phyloP scores from a whole-genome alignment of 2,329 filamentous ascomycete genomes.

The Tolypocladium endophyticum region DNA sequence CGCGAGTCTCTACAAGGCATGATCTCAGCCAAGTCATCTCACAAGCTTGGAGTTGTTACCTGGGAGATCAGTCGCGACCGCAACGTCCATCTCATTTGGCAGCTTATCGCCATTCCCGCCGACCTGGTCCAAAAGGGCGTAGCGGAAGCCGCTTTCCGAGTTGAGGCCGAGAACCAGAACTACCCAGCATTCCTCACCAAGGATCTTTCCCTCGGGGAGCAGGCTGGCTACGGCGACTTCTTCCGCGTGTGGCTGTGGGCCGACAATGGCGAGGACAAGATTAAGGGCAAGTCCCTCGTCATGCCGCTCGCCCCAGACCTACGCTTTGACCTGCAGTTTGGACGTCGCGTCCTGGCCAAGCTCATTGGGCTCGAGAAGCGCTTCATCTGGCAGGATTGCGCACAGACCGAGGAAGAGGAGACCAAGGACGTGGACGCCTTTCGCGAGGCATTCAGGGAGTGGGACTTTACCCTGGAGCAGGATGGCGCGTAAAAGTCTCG shows the following conservation, averaged over 20 bases:
- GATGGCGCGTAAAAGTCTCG: not conserved
- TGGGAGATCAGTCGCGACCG: conserved; percentile 81
- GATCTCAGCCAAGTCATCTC: conserved; percentile 45
- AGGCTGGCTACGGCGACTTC: conserved; percentile 49
- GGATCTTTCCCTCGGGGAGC: conserved; percentile 38
- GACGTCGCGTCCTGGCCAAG: conserved; percentile 78
- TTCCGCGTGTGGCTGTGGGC: conserved; percentile 78
- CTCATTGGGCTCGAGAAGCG: conserved; percentile 69
- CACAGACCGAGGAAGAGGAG: conserved; percentile 69
- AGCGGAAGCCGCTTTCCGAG: conserved; percentile 80
- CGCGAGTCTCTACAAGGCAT: conserved; percentile 68
- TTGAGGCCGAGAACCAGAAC: conserved; percentile 68
- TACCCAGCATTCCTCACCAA: conserved; percentile 40
- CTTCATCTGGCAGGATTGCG: conserved; percentile 77
- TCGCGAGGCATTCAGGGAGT: conserved; percentile 70
- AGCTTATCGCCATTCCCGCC: conserved; percentile 68
- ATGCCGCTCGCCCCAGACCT: conserved; percentile 62
- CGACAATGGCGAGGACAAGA: conserved; percentile 39
- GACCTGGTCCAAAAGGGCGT: conserved; percentile 60
- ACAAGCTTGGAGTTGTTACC: conserved; percentile 69
- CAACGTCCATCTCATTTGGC: conserved; percentile 89
- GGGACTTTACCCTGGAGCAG: conserved; percentile 61
- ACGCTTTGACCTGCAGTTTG: conserved; percentile 86
- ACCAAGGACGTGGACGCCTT: conserved; percentile 67
- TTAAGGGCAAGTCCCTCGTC: conserved; percentile 55